Evolutionary conservation across 2,329 filamentous ascomycete species (phyloP).

Genomic region (Penicillium capsulatum): DNA sequence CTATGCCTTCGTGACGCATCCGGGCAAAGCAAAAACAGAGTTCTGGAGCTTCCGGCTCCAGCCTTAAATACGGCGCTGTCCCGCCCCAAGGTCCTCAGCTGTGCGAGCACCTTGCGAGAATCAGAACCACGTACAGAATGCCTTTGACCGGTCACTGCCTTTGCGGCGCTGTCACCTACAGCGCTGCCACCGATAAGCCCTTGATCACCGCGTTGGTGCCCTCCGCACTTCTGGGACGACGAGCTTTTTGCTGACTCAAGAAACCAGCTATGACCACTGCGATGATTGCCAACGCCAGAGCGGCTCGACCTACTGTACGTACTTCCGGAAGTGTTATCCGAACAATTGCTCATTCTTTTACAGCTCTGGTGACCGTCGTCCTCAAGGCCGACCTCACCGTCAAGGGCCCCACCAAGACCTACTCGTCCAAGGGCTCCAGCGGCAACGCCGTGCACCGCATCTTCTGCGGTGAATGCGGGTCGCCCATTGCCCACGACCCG

Average conservation of each 20-base stretch:
- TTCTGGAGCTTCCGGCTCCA: slow-evolving; percentile 1
- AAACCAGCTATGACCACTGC: slow-evolving; percentile 57
- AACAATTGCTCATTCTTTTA: slow-evolving; percentile 3
- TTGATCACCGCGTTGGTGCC: slow-evolving; percentile 46
- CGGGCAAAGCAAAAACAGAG: too few relatives aligned
- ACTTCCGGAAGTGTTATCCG: not conserved
- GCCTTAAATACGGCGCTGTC: not conserved
- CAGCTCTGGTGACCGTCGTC: slow-evolving; percentile 62
- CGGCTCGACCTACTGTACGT: slow-evolving; percentile 60
- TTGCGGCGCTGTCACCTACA: slow-evolving; percentile 68
- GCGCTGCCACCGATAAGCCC: slow-evolving; percentile 46
- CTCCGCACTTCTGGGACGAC: too few relatives aligned
- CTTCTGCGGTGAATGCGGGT: slow-evolving; percentile 67
- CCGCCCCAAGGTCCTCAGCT: slow-evolving; percentile 1
- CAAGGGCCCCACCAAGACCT: slow-evolving; percentile 63
- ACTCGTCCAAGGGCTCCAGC: slow-evolving; percentile 55
- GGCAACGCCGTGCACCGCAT: slow-evolving; percentile 63
- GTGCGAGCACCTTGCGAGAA: slow-evolving; percentile 23
- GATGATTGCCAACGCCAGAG: slow-evolving; percentile 69
- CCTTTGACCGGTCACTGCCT: slow-evolving; percentile 66
- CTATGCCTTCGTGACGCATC: too few relatives aligned
- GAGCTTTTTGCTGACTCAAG: too few relatives aligned
- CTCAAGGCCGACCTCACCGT: slow-evolving; percentile 62
- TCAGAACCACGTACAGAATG: too few relatives aligned
- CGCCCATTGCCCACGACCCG: slow-evolving; percentile 66